A percentile compares a stretch with the other conserved stretches of the same genome.
phyloP scores from a whole-genome alignment of 371 early-diverging fungal genomes.

The Cokeromyces recurvatus region DNA sequence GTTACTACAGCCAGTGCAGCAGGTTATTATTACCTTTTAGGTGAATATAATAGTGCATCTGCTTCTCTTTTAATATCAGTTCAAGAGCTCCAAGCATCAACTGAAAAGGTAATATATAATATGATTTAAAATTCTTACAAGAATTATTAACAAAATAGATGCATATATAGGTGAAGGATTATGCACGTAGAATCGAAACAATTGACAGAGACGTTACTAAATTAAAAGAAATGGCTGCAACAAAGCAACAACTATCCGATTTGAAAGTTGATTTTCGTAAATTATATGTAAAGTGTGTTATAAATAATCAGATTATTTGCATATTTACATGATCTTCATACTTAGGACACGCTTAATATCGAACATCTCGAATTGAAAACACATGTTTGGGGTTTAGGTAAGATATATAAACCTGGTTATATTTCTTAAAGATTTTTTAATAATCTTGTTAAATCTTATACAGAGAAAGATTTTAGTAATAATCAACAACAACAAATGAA shows the following conservation, averaged over 20 bases:
- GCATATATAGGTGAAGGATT: constrained; percentile 25
- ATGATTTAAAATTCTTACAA: not conserved
- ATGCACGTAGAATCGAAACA: constrained; percentile 72
- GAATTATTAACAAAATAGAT: not conserved
- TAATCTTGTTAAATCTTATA: too few species aligned
- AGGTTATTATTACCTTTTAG: constrained; percentile 76
- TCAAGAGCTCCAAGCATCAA: constrained; percentile 70
- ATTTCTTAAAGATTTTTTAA: too few species aligned
- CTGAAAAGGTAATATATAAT: constrained; percentile 54
- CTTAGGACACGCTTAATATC: constrained; percentile 62
- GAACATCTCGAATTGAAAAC: constrained; percentile 75
- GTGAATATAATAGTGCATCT: constrained; percentile 76
- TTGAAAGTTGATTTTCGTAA: constrained; percentile 62
- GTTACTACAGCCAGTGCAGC: constrained; percentile 69
- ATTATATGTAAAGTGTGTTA: constrained; percentile 46
- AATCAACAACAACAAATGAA: too few species aligned
- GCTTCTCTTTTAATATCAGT: constrained; percentile 66
- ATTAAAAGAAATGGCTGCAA: constrained; percentile 56
- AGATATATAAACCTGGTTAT: too few species aligned
- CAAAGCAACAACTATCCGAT: constrained; percentile 63
- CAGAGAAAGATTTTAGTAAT: too few species aligned
- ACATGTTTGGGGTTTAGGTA: constrained; percentile 71
- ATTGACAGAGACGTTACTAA: constrained; percentile 62
- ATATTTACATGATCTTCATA: not conserved
- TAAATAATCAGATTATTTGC: too few species aligned